phyloP scores from a whole-genome alignment of 2,329 filamentous ascomycete species.

The Leptographium lundbergii region DNA sequence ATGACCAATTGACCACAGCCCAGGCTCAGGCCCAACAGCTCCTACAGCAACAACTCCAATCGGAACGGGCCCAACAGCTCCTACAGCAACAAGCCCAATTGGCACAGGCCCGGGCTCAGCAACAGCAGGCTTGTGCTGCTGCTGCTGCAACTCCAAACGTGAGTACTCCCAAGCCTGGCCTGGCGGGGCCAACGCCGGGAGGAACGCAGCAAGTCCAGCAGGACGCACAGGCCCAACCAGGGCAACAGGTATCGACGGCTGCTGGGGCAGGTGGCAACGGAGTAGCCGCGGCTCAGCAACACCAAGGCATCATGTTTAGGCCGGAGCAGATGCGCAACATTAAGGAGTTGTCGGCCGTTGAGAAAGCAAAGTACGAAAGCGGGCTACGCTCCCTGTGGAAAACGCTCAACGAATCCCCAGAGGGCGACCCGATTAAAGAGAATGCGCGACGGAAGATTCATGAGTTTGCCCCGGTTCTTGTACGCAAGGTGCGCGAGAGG shows the following conservation, averaged over 20 bases:
- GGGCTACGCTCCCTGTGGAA: slow-evolving; percentile 42
- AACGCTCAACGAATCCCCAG: slow-evolving; percentile 33
- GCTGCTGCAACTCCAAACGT: slow-evolving; percentile 3
- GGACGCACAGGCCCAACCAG: slow-evolving; percentile 6
- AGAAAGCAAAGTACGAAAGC: slow-evolving; percentile 45
- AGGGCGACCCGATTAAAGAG: slow-evolving; percentile 34
- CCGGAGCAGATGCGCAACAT: slow-evolving; percentile 40
- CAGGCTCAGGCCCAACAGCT: too few species aligned
- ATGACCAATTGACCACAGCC: too few species aligned
- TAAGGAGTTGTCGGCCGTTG: slow-evolving; percentile 36
- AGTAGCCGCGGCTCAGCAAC: slow-evolving; percentile 8
- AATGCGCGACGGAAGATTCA: slow-evolving; percentile 43
- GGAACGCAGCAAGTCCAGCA: slow-evolving; percentile 7
- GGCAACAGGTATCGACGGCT: background rate
- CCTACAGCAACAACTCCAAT: too few species aligned
- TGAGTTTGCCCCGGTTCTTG: slow-evolving; percentile 47
- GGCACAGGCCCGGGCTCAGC: background rate
- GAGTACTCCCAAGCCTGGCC: slow-evolving; percentile 4
- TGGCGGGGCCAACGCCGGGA: slow-evolving; percentile 7
- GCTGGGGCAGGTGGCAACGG: background rate
- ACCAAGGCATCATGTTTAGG: slow-evolving; percentile 26
- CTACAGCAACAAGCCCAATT: slow-evolving; percentile 8
- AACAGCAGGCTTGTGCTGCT: slow-evolving; percentile 5
- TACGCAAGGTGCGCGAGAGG: slow-evolving; percentile 11
- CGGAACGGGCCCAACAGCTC: slow-evolving; percentile 1